Base-by-base conservation (phyloP, 2,329 filamentous ascomycete species). In the Aspergillus tamarii region DNA sequence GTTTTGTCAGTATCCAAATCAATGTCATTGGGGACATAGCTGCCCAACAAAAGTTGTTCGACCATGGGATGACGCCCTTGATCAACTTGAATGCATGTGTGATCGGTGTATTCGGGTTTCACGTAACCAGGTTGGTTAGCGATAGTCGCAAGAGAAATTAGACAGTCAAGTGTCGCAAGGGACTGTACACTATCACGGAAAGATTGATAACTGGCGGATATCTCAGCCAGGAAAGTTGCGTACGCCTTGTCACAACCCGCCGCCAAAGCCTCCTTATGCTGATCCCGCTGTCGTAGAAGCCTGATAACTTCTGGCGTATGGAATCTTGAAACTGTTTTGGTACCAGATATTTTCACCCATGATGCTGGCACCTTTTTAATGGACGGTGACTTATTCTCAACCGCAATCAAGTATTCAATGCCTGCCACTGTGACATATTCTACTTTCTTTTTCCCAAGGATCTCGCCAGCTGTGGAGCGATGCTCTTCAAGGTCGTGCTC, bases 351-450 rank as follows among this genome's bases (percentile, higher is more conserved):
- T 78, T 99, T 98, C 67, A 87, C 85, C 95, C 95, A 99, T 0
- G 92, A 96, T 4, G 95, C 94, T 0, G 95, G 95, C 0, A 99
- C 93, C 62, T 90, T 88, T 75, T 93, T 95, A 64, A 97, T 85
- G 60, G 92, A 87, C 1, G 85, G 78, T 12, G 80, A 82, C 26
- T 73, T 84, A 77, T 96, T 97, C 69, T 91, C 85, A 7, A 99
- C 91, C 78, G 98, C 95, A 71, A 99, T 92, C 23, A 99, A 87
- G 74, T 93, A 99, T 75, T 98, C 95, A 70, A 98, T 96, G 9
- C 94, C 94, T 1, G 93, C 87, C 9, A 95, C 91, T 0, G 92
- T 95, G 30, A 89, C 88, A 74, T 97, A 99, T 6, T 89, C 84
- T 26, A 95, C 86, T 53, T 88, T 87, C 69, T 88, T 91, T 74